phyloP scores from a whole-genome alignment of 2,329 filamentous ascomycete species.

The Catunica adiposa region DNA sequence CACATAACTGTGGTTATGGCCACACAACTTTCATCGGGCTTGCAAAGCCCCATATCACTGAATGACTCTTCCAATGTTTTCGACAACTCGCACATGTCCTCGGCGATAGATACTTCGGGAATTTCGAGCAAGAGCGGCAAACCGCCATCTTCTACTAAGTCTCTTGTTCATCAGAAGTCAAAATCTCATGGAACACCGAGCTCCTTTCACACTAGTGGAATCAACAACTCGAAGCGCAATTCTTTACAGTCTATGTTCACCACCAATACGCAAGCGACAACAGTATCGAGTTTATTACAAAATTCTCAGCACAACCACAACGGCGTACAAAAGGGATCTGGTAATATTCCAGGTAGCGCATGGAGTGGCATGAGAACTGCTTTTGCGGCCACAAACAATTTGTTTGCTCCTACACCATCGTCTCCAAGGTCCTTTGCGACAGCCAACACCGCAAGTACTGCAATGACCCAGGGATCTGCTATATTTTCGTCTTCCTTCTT shows the following conservation, averaged over 20 bases:
- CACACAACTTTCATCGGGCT: not conserved
- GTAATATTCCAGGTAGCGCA: not conserved
- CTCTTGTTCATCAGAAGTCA: slow-evolving; percentile 2
- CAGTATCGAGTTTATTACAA: slow-evolving; percentile 5
- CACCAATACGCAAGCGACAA: slow-evolving; percentile 7
- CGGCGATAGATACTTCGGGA: not conserved
- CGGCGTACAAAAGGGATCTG: not conserved
- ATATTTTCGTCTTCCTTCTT: slow-evolving; percentile 13
- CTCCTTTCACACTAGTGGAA: slow-evolving; percentile 2
- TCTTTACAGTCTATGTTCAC: slow-evolving; percentile 8
- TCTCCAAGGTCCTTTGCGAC: slow-evolving; percentile 11
- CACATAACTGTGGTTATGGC: not conserved
- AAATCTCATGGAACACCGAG: slow-evolving; percentile 8
- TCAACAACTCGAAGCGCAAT: slow-evolving; percentile 1
- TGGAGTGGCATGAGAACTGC: slow-evolving; percentile 1
- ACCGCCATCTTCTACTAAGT: not conserved
- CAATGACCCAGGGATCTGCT: slow-evolving; percentile 8
- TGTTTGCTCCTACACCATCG: slow-evolving; percentile 7
- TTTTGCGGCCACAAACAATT: not conserved
- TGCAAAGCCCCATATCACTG: slow-evolving; percentile 1
- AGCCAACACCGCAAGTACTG: slow-evolving; percentile 5
- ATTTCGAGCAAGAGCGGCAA: not conserved
- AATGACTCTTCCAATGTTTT: not conserved
- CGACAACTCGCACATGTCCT: not conserved
- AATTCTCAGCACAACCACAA: not conserved